These are phyloP conservation scores for Erucastrum elatum DNA, from an alignment of 345 rosid species.

Conservation along the genomic window DNA sequence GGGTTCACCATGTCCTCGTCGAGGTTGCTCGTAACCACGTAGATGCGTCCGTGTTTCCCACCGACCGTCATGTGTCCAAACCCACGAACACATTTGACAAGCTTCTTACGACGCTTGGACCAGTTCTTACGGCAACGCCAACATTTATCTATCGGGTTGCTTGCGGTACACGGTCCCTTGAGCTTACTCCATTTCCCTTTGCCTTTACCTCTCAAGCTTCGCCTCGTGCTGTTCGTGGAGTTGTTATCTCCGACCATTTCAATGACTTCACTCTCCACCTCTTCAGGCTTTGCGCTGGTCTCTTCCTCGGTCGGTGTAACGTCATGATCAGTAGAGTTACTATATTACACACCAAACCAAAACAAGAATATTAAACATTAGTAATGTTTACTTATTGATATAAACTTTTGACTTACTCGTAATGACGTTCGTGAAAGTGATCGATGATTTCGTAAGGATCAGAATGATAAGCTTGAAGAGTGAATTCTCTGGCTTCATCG, in stretches of 20 bases:
- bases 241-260: constrained; percentile 48
- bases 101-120: constrained; percentile 54
- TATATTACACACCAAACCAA: constrained; percentile 17
- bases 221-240: constrained; percentile 54
- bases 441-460: constrained; percentile 55
- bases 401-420: constrained; percentile 41
- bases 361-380: constrained; percentile 1
- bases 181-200: constrained; percentile 41
- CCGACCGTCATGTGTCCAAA: constrained; percentile 66
- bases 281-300: neutral
- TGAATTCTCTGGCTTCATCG: constrained; percentile 39
- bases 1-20: constrained; percentile 61
- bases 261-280: constrained; percentile 34
- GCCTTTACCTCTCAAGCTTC: constrained; percentile 41
- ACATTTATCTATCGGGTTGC: constrained; percentile 84
- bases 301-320: constrained; percentile 16
- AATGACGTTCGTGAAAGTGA: constrained; percentile 44
- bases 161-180: constrained; percentile 56
- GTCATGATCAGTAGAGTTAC: constrained; percentile 35
- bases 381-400: constrained; percentile 6
- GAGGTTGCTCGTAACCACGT: constrained; percentile 60
- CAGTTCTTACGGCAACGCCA: constrained; percentile 79
- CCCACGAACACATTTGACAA: constrained; percentile 63
- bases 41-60: constrained; percentile 56
- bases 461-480: constrained; percentile 47